These are phyloP conservation scores for Austroboletus eburneus DNA, from an alignment of 768 basidiomycete genomes.

Conservation along the genomic window DNA sequence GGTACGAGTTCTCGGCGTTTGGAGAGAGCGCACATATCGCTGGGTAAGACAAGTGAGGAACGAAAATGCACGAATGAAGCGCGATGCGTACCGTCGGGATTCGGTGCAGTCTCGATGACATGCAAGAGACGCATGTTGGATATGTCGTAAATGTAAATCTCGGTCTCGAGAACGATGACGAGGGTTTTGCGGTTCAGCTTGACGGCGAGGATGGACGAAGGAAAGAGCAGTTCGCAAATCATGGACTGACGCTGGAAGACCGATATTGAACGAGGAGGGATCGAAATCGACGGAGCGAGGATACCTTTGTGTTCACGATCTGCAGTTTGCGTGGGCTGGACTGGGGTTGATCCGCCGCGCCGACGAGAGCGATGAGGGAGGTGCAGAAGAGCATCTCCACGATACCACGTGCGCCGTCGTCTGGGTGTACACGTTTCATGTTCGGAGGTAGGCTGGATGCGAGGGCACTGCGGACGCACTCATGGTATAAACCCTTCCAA, in stretches of 20 bases:
- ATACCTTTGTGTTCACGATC: conserved; percentile 97
- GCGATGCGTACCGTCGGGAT: conserved; percentile 74
- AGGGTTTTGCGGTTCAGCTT: conserved; percentile 96
- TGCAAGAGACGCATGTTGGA: conserved; percentile 97
- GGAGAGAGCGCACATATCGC: conserved; percentile 95
- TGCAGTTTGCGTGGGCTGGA: conserved; percentile 91
- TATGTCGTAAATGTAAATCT: conserved; percentile 99
- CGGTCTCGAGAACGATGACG: conserved; percentile 93
- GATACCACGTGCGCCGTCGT: conserved; percentile 91
- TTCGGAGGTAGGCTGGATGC: not conserved
- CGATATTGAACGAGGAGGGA: not conserved
- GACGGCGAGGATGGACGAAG: conserved; percentile 94
- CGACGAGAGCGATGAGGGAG: conserved; percentile 93
- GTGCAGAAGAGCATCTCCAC: conserved; percentile 99
- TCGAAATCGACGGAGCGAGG: conserved; percentile 14
- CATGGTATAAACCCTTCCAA: conserved; percentile 91
- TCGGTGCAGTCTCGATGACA: conserved; percentile 94
- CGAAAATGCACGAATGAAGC: not conserved
- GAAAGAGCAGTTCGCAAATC: conserved; percentile 98
- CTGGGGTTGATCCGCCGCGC: conserved; percentile 88
- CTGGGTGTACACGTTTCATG: conserved; percentile 35
- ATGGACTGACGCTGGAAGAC: conserved; percentile 81
- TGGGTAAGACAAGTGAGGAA: conserved; percentile 29
- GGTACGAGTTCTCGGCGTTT: conserved; percentile 87
- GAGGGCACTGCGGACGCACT: conserved; percentile 53